Conservation (phyloP, 805 yeast species). For the Candida odintsovae region DNA sequence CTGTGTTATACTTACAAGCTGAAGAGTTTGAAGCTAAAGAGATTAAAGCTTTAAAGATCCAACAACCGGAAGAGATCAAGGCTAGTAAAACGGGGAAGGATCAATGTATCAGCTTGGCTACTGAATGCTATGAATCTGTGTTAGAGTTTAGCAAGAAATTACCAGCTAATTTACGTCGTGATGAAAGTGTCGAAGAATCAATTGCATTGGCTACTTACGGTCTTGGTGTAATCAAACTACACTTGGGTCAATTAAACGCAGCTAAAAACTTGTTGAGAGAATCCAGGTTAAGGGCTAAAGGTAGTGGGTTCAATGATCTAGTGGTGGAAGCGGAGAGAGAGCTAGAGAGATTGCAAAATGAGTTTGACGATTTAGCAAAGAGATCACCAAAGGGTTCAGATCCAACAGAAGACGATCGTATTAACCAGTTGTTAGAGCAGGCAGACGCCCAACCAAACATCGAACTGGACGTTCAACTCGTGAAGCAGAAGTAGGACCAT, state of each 20-base stretch:
- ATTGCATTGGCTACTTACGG: slow-evolving; percentile 82
- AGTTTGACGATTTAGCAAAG: slow-evolving; percentile 6
- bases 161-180: slow-evolving; percentile 29
- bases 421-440: slow-evolving; percentile 9
- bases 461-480: slow-evolving; percentile 15
- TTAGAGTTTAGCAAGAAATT: slow-evolving; percentile 37
- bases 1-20: slow-evolving; percentile 61
- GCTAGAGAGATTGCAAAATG: slow-evolving; percentile 42
- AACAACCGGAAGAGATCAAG: slow-evolving; percentile 19
- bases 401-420: slow-evolving; percentile 10
- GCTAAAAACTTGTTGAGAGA: slow-evolving; percentile 63
- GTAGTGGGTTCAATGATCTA: slow-evolving; percentile 58
- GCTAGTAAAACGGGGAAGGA: slow-evolving; percentile 20
- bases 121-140: slow-evolving; percentile 37
- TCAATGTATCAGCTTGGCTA: slow-evolving; percentile 28
- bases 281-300: slow-evolving; percentile 64
- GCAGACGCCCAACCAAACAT: slow-evolving; percentile 12
- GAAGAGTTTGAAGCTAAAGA: slow-evolving; percentile 54
- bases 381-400: neutral
- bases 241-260: slow-evolving; percentile 44
- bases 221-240: slow-evolving; percentile 72
- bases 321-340: slow-evolving; percentile 63
- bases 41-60: slow-evolving; percentile 24
- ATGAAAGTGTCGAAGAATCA: slow-evolving; percentile 48
- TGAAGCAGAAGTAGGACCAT: slow-evolving; percentile 4